A percentile compares a stretch with the other conserved stretches of the same genome.
Conservation (phyloP, 140 eudicot species). For the Ambrosia hybrid region DNA sequence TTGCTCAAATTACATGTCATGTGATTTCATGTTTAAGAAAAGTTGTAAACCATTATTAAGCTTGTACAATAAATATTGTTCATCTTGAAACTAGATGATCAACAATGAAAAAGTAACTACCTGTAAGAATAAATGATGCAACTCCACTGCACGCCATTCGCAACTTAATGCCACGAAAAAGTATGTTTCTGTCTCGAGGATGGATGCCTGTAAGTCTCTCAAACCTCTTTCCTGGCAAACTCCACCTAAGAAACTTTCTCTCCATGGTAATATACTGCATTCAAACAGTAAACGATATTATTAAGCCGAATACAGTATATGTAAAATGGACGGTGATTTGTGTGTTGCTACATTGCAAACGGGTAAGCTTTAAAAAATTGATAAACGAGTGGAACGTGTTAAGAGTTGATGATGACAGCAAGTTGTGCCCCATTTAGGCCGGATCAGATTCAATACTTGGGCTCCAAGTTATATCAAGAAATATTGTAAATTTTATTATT, state of each 20-base stretch:
- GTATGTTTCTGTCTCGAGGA: slow-evolving; percentile 79
- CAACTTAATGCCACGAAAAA: slow-evolving; percentile 69
- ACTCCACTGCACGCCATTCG: slow-evolving; percentile 92
- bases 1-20: slow-evolving; percentile 24
- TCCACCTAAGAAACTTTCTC: slow-evolving; percentile 77
- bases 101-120: slow-evolving; percentile 62
- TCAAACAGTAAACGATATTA: background rate
- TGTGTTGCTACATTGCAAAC: background rate
- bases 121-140: slow-evolving; percentile 68
- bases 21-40: slow-evolving; percentile 21
- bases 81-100: slow-evolving; percentile 49
- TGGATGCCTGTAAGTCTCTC: slow-evolving; percentile 88
- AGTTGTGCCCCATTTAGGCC: background rate
- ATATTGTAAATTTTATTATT: background rate
- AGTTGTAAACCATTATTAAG: slow-evolving; percentile 23
- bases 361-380: background rate
- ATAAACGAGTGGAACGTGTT: background rate
- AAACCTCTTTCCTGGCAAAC: slow-evolving; percentile 72
- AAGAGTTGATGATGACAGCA: background rate
- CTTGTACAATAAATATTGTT: slow-evolving; percentile 11
- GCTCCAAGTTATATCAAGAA: background rate
- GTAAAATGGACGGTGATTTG: background rate
- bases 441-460: background rate
- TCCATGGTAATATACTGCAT: slow-evolving; percentile 83
- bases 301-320: background rate